Conservation (phyloP, 805 yeast genomes). For the Myxozyma melibiosi region DNA sequence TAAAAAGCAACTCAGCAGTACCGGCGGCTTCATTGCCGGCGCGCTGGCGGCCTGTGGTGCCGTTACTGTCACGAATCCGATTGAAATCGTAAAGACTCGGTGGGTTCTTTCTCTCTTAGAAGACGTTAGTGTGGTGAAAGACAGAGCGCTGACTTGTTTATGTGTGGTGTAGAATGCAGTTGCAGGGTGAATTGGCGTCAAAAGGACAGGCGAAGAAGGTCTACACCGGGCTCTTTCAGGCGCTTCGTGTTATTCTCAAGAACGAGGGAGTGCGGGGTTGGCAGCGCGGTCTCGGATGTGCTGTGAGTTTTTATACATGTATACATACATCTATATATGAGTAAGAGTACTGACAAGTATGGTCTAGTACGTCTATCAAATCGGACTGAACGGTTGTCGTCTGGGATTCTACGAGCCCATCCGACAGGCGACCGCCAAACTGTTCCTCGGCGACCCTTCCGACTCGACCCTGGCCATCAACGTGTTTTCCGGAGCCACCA, state of each 20-base stretch:
- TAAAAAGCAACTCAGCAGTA: constrained; percentile 26
- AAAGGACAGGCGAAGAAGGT: constrained; percentile 52
- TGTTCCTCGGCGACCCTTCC: constrained; percentile 39
- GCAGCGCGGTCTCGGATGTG: constrained; percentile 87
- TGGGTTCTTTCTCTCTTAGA: constrained; percentile 11
- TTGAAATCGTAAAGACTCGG: constrained; percentile 85
- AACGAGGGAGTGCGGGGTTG: constrained; percentile 86
- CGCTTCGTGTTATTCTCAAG: constrained; percentile 66
- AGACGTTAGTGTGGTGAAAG: background rate
- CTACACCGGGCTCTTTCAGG: constrained; percentile 86
- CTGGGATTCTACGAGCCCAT: constrained; percentile 92
- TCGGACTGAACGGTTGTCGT: constrained; percentile 91
- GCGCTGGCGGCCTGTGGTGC: constrained; percentile 97
- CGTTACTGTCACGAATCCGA: constrained; percentile 94
- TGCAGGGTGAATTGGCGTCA: constrained; percentile 85
- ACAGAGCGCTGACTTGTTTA: background rate
- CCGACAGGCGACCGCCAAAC: constrained; percentile 51
- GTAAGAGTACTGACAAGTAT: background rate
- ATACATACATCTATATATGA: background rate
- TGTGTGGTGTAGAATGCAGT: constrained; percentile 69
- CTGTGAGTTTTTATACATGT: constrained; percentile 45
- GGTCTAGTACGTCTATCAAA: constrained; percentile 73
- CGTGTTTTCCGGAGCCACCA: constrained; percentile 69
- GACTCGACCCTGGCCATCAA: constrained; percentile 54
- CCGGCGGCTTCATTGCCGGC: constrained; percentile 77